Conservation (phyloP, 2,329 filamentous ascomycete genomes). For the Alternaria atra region DNA sequence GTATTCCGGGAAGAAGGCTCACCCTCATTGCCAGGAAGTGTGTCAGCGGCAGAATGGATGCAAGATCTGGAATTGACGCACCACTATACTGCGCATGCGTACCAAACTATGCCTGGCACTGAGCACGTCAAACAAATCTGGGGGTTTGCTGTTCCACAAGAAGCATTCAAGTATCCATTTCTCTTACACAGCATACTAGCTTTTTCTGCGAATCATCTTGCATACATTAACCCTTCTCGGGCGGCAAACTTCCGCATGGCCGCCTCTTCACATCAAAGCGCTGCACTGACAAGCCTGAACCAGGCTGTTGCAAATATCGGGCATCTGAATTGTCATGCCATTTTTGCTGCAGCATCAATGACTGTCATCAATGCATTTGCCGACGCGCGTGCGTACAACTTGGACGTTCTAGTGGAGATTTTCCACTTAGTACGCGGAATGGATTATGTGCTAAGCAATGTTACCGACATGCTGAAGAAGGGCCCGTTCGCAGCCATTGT, state of each 20-base stretch:
- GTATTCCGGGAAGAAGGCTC: background rate
- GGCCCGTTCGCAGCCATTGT: slow-evolving; percentile 38
- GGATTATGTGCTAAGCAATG: slow-evolving; percentile 31
- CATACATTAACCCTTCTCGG: slow-evolving; percentile 36
- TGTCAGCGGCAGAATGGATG: slow-evolving; percentile 27
- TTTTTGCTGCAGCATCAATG: slow-evolving; percentile 36
- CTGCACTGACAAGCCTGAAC: slow-evolving; percentile 34
- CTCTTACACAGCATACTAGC: slow-evolving; percentile 53
- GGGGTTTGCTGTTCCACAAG: slow-evolving; percentile 44
- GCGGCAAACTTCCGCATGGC: slow-evolving; percentile 32
- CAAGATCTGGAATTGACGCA: slow-evolving; percentile 43
- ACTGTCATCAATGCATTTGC: slow-evolving; percentile 40
- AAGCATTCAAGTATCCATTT: slow-evolving; percentile 47
- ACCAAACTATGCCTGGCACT: slow-evolving; percentile 31
- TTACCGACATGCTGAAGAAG: slow-evolving; percentile 27
- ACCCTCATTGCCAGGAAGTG: background rate
- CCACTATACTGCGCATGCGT: slow-evolving; percentile 39
- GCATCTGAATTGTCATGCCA: slow-evolving; percentile 40
- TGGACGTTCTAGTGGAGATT: slow-evolving; percentile 37
- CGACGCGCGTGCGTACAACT: slow-evolving; percentile 23
- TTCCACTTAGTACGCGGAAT: slow-evolving; percentile 43
- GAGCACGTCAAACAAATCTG: slow-evolving; percentile 43
- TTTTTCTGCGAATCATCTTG: slow-evolving; percentile 49
- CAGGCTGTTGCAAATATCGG: slow-evolving; percentile 31
- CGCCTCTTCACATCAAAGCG: slow-evolving; percentile 41